Base-by-base conservation (phyloP, 75 land plant genomes). In the Pinus albicaulis region DNA sequence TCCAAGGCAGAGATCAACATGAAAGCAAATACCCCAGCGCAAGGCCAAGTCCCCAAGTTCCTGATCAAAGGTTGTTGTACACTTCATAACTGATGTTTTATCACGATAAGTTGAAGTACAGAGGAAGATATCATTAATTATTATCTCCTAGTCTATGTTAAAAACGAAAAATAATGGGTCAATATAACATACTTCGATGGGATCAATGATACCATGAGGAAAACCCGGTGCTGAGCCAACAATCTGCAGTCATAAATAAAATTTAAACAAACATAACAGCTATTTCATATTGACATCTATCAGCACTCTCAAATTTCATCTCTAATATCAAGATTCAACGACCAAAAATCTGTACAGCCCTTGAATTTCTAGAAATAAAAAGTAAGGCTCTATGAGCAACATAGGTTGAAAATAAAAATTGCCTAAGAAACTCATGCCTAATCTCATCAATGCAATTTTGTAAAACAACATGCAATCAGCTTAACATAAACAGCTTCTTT, bases 181-280 rank as follows among this genome's bases (percentile, higher is more conserved):
- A 19, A 55, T 15, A 26, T 59, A 36, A 56, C 75, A 61, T 85
- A 92, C 99, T 84, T 91, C 92, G 80, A 97, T 97, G 22, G 98
- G 98, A 80, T 97, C 98, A 63, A 97, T 85, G 61, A 97, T 83
- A 72, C 99, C 99, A 81, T 97, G 99, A 55, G 99, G 99, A 84
- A 88, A 97, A 12, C 99, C 98, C 76, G 99, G 98, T 56, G 98
- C 98, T 65, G 98, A 97, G 74, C 99, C 99, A 77, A 97, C 90
- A 86, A 97, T 89, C 99, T 97, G 98, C 73, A 77, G 41, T 69
- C 31, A 16, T 7, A 20, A 53, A 72, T 28, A 10, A 24, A 25
- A 11, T 48, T 48, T 48, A 10, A 48, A 12, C 53, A 48, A 48
- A 48, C 53, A 48, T 48, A 48, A 48, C 10, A 48, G 53, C 53